phyloP scores from a whole-genome alignment of 495 filamentous ascomycete species.

The Lophiostoma macrostomum region DNA sequence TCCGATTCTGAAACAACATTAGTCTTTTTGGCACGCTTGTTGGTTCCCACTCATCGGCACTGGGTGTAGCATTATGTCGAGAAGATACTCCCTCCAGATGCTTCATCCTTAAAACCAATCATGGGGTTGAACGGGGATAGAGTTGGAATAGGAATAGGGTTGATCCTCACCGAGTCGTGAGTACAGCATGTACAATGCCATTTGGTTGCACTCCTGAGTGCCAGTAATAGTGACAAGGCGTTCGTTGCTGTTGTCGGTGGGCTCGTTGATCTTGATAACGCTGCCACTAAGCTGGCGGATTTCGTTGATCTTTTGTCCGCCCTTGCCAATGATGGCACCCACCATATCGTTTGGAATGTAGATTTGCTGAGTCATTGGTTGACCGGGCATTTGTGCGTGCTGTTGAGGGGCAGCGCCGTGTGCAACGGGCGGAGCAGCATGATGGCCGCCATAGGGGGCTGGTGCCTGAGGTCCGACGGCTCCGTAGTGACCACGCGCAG shows the following conservation, averaged over 20 bases:
- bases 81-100: too few species aligned
- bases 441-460: conserved; percentile 57
- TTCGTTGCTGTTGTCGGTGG: conserved; percentile 98
- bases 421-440: conserved; percentile 43
- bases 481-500: conserved; percentile 57
- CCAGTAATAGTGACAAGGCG: conserved; percentile 95
- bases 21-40: background rate
- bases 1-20: conserved; percentile 1
- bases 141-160: too few species aligned
- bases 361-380: conserved; percentile 94
- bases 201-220: conserved; percentile 96
- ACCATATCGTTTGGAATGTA: conserved; percentile 99
- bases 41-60: background rate
- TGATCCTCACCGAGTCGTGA: conserved; percentile 80
- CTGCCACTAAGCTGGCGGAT: conserved; percentile 94
- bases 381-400: conserved; percentile 52
- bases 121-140: too few species aligned
- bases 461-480: conserved; percentile 79
- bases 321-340: conserved; percentile 97
- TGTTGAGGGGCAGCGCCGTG: conserved; percentile 59
- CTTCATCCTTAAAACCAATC: too few species aligned
- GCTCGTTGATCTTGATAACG: conserved; percentile 99
- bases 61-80: too few species aligned
- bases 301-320: conserved; percentile 98
- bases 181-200: conserved; percentile 99